Conservation (phyloP, 2,329 filamentous ascomycete species). For the Ascochyta lentis region DNA sequence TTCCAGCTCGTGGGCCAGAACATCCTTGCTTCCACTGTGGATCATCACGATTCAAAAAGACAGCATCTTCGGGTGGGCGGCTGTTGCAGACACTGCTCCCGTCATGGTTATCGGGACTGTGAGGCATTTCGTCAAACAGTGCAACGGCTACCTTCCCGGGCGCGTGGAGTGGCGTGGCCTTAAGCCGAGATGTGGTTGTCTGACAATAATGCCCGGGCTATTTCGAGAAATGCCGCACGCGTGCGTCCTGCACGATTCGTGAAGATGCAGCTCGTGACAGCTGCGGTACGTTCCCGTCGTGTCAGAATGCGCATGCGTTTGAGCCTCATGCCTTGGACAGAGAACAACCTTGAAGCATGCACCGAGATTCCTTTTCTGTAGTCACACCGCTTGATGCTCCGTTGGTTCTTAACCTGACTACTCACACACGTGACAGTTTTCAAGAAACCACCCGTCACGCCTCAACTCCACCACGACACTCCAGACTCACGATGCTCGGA, state of each 20-base stretch:
- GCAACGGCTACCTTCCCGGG: conserved; percentile 2
- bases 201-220: conserved; percentile 7
- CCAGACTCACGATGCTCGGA: conserved; percentile 20
- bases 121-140: conserved; percentile 29
- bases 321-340: conserved; percentile 8
- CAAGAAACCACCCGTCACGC: conserved; percentile 6
- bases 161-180: conserved; percentile 2
- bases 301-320: conserved; percentile 12
- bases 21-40: conserved; percentile 23
- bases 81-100: conserved; percentile 15
- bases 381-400: conserved; percentile 8
- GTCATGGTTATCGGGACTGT: conserved; percentile 12
- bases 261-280: conserved; percentile 18
- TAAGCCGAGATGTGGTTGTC: conserved; percentile 19
- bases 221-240: conserved; percentile 17
- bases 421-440: conserved; percentile 1
- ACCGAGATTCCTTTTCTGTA: not conserved
- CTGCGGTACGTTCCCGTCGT: conserved; percentile 12
- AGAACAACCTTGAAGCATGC: not conserved
- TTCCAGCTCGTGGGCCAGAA: conserved; percentile 34
- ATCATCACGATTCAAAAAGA: conserved; percentile 19
- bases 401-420: not conserved
- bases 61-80: conserved; percentile 35
- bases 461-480: conserved; percentile 17
- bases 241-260: conserved; percentile 8